Evolutionary conservation across 139 green algal species (phyloP).

Genomic region (Micractinium sp.): DNA sequence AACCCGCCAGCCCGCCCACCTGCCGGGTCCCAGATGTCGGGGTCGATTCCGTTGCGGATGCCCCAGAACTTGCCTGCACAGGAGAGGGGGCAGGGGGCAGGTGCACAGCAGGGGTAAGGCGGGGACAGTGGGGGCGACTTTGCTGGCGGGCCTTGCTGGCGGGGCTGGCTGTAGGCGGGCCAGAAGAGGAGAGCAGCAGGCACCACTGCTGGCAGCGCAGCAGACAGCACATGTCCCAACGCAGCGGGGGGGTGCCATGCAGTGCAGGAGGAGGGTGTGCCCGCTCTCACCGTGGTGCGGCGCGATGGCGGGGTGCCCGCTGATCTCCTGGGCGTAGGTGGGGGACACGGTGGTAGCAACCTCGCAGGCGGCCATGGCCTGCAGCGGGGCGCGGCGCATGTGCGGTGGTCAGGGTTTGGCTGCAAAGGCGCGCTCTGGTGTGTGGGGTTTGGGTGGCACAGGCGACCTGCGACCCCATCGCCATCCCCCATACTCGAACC

Average conservation of each 20-base stretch:
- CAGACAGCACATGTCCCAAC: no score
- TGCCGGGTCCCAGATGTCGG: slow-evolving; percentile 96
- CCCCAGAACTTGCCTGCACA: slow-evolving; percentile 82
- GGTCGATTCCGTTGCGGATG: slow-evolving; percentile 96
- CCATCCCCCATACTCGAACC: no score
- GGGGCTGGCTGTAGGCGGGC: background rate
- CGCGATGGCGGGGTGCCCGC: slow-evolving; percentile 74
- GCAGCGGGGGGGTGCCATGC: background rate
- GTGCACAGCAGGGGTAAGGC: background rate
- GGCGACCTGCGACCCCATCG: no score
- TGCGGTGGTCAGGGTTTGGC: no score
- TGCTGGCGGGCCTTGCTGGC: background rate
- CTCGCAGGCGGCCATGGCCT: slow-evolving; percentile 70
- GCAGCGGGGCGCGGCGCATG: no score
- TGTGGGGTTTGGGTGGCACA: no score
- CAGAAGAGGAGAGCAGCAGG: background rate
- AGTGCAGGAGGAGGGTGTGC: background rate
- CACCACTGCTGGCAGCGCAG: no score
- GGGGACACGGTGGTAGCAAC: slow-evolving; percentile 93
- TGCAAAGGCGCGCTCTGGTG: no score
- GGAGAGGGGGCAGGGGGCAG: background rate
- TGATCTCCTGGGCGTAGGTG: slow-evolving; percentile 91
- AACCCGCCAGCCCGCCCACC: slow-evolving; percentile 50
- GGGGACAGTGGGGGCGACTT: no score
- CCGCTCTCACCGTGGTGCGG: slow-evolving; percentile 55